These are phyloP conservation scores for Escovopsis sp. DNA, from an alignment of 2,329 filamentous ascomycete genomes.

Conservation along the genomic window DNA sequence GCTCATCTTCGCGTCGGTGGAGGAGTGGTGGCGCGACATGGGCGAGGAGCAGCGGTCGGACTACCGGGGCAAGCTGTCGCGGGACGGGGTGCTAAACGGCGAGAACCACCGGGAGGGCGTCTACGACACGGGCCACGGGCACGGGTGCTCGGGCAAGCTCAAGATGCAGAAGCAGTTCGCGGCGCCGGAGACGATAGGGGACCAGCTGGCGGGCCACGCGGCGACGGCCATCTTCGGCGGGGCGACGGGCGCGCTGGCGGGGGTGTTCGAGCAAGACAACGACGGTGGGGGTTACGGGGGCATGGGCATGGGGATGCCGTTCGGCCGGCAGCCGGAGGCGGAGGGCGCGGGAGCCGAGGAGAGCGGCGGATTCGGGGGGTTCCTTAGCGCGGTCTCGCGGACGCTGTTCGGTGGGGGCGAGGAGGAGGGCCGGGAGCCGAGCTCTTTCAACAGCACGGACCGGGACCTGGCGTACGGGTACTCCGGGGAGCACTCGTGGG, in stretches of 20 bases:
- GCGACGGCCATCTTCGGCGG: constrained; percentile 43
- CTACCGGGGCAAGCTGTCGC: constrained; percentile 61
- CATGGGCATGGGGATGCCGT: constrained; percentile 13
- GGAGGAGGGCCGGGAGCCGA: constrained; percentile 23
- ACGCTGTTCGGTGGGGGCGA: constrained; percentile 51
- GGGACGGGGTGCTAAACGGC: constrained; percentile 60
- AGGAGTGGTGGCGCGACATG: constrained; percentile 69
- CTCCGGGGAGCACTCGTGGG: too few species aligned
- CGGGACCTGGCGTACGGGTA: too few species aligned
- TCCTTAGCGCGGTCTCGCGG: constrained; percentile 51
- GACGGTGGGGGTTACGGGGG: constrained; percentile 23
- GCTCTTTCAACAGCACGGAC: too few species aligned
- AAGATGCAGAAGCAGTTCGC: constrained; percentile 57
- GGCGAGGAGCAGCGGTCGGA: constrained; percentile 45
- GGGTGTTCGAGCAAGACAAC: constrained; percentile 31
- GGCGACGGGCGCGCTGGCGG: constrained; percentile 37
- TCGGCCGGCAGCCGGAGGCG: constrained; percentile 1
- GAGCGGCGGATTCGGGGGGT: constrained; percentile 44
- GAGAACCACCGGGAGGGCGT: constrained; percentile 80
- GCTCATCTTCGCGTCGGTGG: constrained; percentile 65
- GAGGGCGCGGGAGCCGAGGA: constrained; percentile 22
- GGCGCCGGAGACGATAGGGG: constrained; percentile 34
- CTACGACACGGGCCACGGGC: constrained; percentile 68
- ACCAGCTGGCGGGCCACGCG: constrained; percentile 40
- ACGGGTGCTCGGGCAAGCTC: constrained; percentile 68